These are phyloP conservation scores for Trichoderma simmonsii DNA, from an alignment of 2,329 filamentous ascomycete species.

Conservation along the genomic window DNA sequence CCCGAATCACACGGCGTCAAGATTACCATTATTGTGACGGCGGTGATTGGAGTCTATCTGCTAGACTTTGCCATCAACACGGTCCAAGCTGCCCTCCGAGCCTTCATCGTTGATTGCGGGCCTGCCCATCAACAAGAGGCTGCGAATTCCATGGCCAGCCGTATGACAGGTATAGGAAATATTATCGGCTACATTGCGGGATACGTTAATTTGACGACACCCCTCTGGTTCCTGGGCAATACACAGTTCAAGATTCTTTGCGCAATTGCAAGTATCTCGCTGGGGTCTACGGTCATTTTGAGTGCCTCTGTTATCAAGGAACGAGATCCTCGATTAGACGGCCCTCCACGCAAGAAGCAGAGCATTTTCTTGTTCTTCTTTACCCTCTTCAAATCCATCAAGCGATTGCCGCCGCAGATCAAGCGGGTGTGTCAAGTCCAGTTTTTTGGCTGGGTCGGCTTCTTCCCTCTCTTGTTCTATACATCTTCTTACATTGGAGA, in stretches of 20 bases:
- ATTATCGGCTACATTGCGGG: conserved; percentile 88
- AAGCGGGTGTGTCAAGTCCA: conserved; percentile 77
- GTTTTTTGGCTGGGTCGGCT: conserved; percentile 88
- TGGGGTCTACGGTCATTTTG: conserved; percentile 66
- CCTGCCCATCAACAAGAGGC: conserved; percentile 90
- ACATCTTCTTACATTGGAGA: conserved; percentile 91
- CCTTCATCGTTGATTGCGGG: conserved; percentile 90
- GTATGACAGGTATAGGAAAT: conserved; percentile 82
- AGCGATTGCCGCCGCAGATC: conserved; percentile 76
- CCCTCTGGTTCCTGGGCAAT: conserved; percentile 75
- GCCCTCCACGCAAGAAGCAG: conserved; percentile 55
- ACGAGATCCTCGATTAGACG: conserved; percentile 73
- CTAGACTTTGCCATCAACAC: conserved; percentile 96
- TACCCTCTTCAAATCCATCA: conserved; percentile 72
- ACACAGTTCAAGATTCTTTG: conserved; percentile 94
- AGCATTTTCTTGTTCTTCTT: conserved; percentile 77
- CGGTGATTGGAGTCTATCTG: conserved; percentile 83
- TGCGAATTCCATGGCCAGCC: conserved; percentile 91
- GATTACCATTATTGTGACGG: conserved; percentile 67
- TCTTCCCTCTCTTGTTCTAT: conserved; percentile 95
- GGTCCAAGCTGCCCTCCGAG: conserved; percentile 87
- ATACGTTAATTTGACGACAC: conserved; percentile 72
- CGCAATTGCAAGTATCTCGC: conserved; percentile 73
- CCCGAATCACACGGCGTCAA: conserved; percentile 62
- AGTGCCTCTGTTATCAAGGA: conserved; percentile 71